Percentiles rank a stretch among this genome's conserved stretches.
Evolutionary conservation across 1,139 yeast genomes (phyloP).

Genomic region (Geotrichum phurueaensis): DNA sequence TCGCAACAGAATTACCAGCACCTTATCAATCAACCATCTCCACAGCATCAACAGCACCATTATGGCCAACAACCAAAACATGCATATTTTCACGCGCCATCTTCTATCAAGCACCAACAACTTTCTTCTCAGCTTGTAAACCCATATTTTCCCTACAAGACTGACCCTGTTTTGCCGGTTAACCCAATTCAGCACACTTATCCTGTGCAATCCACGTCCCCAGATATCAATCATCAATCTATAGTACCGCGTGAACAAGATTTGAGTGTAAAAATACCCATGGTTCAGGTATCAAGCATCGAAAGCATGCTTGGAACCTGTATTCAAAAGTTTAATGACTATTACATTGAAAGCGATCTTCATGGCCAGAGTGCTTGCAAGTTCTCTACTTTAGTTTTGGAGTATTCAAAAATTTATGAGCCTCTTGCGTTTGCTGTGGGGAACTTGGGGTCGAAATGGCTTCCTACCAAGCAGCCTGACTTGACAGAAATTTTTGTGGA

Average conservation of each 20-base stretch:
- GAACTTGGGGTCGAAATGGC: conserved; percentile 2
- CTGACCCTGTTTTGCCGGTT: neutral
- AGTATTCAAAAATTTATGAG: conserved; percentile 1
- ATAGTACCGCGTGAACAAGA: neutral
- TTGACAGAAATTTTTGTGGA: conserved; percentile 6
- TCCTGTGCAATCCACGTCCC: neutral
- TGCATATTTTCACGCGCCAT: neutral
- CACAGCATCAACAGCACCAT: neutral
- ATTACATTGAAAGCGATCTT: neutral
- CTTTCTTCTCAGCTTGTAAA: neutral
- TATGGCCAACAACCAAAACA: neutral
- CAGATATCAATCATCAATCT: neutral
- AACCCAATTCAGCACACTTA: neutral
- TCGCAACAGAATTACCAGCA: neutral
- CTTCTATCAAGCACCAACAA: neutral
- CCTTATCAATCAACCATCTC: neutral
- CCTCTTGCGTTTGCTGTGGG: conserved; percentile 13
- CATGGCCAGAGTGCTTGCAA: neutral
- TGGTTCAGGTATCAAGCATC: neutral
- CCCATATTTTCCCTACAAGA: neutral
- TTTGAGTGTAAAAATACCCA: neutral
- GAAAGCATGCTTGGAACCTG: neutral
- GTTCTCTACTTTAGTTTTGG: neutral
- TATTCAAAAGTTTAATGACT: neutral
- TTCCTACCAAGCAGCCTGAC: neutral